A percentile compares a stretch with the other conserved stretches of the same genome.
These are phyloP conservation scores for Ganoderma leucocontextum DNA, from an alignment of 1,284 basidiomycete species.

Conservation along the genomic window DNA sequence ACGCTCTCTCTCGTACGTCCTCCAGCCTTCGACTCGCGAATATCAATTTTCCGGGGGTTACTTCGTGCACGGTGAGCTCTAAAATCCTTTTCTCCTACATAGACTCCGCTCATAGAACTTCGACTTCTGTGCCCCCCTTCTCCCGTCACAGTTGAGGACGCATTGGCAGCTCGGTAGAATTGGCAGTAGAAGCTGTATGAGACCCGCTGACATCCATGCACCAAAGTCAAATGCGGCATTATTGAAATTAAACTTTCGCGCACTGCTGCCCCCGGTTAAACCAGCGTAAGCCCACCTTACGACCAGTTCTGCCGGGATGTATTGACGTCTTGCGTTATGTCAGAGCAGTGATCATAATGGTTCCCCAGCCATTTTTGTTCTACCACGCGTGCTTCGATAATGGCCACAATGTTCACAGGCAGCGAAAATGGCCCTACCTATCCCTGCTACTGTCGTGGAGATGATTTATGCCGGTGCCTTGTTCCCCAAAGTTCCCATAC, in stretches of 20 bases:
- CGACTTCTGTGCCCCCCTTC: constrained; percentile 1
- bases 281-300: not conserved
- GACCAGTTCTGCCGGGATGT: not conserved
- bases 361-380: not conserved
- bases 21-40: not conserved
- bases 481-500: not conserved
- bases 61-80: not conserved
- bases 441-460: not conserved
- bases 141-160: not conserved
- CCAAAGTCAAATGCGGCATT: not conserved
- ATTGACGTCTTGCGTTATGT: not conserved
- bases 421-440: not conserved
- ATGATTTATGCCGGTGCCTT: not conserved
- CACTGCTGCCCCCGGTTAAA: not conserved
- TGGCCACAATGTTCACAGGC: not conserved
- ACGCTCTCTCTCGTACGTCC: not conserved
- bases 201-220: not conserved
- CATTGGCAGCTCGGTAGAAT: not conserved
- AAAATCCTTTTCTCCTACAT: not conserved
- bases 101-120: not conserved
- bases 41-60: not conserved
- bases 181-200: not conserved
- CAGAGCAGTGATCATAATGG: not conserved
- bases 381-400: not conserved
- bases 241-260: not conserved